phyloP scores from a whole-genome alignment of 306 rosid species.

The Oxytropis ochrocephala region DNA sequence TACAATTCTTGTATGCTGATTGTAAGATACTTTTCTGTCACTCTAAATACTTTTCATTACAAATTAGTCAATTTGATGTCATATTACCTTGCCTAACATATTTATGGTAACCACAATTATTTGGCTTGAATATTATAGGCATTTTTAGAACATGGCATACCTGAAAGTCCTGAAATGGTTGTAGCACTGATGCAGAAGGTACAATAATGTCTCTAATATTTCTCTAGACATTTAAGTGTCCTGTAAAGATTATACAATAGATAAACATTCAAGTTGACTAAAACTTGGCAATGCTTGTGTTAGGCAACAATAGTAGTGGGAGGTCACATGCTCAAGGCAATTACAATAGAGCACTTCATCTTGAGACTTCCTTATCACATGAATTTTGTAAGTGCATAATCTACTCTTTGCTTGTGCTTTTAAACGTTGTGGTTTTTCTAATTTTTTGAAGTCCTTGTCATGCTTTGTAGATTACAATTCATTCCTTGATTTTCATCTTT shows the following conservation, averaged over 20 bases:
- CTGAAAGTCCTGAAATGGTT: slow-evolving; percentile 86
- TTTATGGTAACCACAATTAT: not conserved
- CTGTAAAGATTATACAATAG: not conserved
- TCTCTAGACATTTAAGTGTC: not conserved
- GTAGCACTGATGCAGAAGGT: slow-evolving; percentile 94
- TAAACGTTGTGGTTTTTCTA: not conserved
- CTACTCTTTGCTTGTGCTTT: not conserved
- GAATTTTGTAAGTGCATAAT: slow-evolving; percentile 55
- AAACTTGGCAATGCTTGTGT: slow-evolving; percentile 9
- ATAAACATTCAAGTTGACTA: not conserved
- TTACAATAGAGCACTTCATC: slow-evolving; percentile 82
- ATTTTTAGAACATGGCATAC: slow-evolving; percentile 74
- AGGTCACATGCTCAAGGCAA: slow-evolving; percentile 65
- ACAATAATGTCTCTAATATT: slow-evolving; percentile 14
- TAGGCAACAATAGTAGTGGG: slow-evolving; percentile 72
- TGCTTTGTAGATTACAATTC: slow-evolving; percentile 10
- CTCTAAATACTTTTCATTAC: not conserved
- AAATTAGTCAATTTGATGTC: not conserved
- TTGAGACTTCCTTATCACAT: slow-evolving; percentile 81
- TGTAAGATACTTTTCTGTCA: slow-evolving; percentile 41
- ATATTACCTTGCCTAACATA: not conserved
- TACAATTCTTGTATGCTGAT: slow-evolving; percentile 88
- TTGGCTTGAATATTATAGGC: slow-evolving; percentile 49
- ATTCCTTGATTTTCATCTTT: slow-evolving; percentile 18
- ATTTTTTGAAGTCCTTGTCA: not conserved